Percentiles rank a stretch among this genome's conserved stretches.
These are phyloP conservation scores for Ramularia endophylla DNA, from an alignment of 2,329 filamentous ascomycete genomes.

Conservation along the genomic window DNA sequence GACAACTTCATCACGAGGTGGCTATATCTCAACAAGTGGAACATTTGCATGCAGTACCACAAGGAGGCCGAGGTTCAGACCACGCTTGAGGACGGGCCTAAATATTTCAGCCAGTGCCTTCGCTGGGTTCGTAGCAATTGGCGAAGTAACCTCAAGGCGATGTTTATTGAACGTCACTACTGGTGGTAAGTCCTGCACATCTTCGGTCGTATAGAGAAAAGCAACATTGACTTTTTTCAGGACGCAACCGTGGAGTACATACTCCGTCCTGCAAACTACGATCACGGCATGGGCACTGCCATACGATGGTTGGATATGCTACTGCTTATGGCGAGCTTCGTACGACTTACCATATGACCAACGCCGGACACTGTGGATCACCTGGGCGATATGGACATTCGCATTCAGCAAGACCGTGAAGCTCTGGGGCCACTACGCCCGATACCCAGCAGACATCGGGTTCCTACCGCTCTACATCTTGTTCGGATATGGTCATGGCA, in stretches of 20 bases:
- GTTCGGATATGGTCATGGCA: constrained; percentile 88
- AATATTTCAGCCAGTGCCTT: constrained; percentile 88
- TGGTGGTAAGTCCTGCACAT: constrained; percentile 65
- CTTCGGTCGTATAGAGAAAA: not conserved
- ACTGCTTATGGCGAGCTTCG: constrained; percentile 63
- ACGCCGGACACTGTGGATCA: constrained; percentile 48
- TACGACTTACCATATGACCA: constrained; percentile 32
- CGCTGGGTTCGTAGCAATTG: constrained; percentile 97
- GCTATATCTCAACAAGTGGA: constrained; percentile 87
- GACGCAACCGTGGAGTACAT: constrained; percentile 88
- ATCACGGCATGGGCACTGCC: constrained; percentile 81
- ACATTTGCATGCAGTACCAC: constrained; percentile 94
- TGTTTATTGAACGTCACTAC: constrained; percentile 76
- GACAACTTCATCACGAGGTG: constrained; percentile 98
- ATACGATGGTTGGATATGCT: constrained; percentile 68
- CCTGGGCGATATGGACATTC: constrained; percentile 60
- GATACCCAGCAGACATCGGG: constrained; percentile 73
- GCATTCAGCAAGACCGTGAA: constrained; percentile 90
- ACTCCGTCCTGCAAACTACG: constrained; percentile 87
- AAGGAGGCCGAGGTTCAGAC: constrained; percentile 87
- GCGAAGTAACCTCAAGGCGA: constrained; percentile 91
- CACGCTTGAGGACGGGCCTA: constrained; percentile 80
- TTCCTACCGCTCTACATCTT: constrained; percentile 78
- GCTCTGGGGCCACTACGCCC: constrained; percentile 76
- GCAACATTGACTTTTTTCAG: constrained; percentile 41